These are phyloP conservation scores for Trypanosoma boissoni DNA, from an alignment of 208 protist genomes.

Conservation along the genomic window DNA sequence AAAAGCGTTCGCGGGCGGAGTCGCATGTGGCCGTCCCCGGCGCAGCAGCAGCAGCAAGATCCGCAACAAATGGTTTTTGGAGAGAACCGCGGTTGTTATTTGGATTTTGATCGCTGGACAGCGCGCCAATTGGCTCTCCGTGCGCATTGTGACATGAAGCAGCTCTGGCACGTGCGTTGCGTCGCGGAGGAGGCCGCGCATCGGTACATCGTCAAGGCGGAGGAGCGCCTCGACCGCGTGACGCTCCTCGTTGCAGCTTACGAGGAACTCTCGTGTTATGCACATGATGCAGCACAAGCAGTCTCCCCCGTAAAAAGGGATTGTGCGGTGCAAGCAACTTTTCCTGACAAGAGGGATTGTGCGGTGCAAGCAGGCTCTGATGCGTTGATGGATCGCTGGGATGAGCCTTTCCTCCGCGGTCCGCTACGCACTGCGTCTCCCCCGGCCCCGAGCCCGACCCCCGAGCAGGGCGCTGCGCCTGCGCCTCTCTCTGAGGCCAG, in stretches of 20 bases:
- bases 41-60: no score
- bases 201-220: conserved; percentile 1
- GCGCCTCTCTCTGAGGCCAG: background rate
- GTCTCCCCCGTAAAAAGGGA: background rate
- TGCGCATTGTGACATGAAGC: conserved; percentile 1
- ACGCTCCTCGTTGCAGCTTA: conserved; percentile 14
- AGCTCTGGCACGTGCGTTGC: conserved; percentile 13
- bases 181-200: conserved; percentile 16
- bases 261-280: conserved; percentile 19
- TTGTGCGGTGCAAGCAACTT: background rate
- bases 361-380: no score
- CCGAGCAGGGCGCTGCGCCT: background rate
- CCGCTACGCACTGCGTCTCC: no score
- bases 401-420: no score
- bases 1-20: no score
- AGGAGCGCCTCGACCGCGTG: conserved; percentile 13
- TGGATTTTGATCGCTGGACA: conserved; percentile 5
- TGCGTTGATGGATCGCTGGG: no score
- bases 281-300: background rate
- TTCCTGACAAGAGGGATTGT: background rate
- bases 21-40: no score
- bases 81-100: no score
- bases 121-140: conserved; percentile 8
- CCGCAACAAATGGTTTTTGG: no score
- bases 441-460: background rate